A percentile compares a stretch with the other conserved stretches of the same genome.
These are phyloP conservation scores for Diaporthe caulivora DNA, from an alignment of 2,329 filamentous ascomycete species.

Conservation along the genomic window DNA sequence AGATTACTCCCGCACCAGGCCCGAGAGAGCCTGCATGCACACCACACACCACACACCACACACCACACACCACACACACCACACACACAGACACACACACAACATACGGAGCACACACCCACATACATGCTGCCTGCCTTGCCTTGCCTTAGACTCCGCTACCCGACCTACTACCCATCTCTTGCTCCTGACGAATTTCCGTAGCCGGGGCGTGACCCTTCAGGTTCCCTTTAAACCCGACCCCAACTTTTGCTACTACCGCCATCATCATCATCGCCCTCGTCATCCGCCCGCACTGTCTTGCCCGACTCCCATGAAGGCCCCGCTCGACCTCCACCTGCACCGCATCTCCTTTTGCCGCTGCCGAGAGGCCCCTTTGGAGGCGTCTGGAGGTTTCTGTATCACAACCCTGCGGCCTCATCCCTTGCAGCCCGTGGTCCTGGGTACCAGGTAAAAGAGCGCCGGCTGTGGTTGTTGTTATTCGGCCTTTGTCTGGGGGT, in stretches of 20 bases:
- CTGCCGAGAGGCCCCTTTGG: conserved; percentile 12
- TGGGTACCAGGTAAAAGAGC: conserved; percentile 13
- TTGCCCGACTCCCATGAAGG: neutral
- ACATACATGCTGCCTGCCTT: conserved; percentile 37
- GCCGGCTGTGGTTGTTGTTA: conserved; percentile 33
- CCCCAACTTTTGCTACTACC: conserved; percentile 10
- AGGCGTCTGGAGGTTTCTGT: conserved; percentile 1
- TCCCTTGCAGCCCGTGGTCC: conserved; percentile 16
- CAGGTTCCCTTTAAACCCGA: conserved; percentile 20
- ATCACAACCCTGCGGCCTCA: conserved; percentile 21
- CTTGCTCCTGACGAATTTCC: conserved; percentile 22
- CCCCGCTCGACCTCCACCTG: conserved; percentile 5
- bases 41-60: too few species aligned
- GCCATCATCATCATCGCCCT: conserved; percentile 27
- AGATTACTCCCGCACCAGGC: conserved; percentile 29
- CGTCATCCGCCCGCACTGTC: conserved; percentile 23
- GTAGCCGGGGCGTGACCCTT: conserved; percentile 29
- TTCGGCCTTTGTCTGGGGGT: conserved; percentile 38
- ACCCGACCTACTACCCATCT: conserved; percentile 7
- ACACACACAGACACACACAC: conserved; percentile 21
- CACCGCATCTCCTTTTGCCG: conserved; percentile 1
- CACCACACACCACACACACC: too few species aligned
- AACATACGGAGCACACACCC: too few species aligned
- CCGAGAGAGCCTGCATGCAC: conserved; percentile 29
- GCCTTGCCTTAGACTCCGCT: conserved; percentile 30